Conservation (phyloP, 495 filamentous ascomycete genomes). For the Cercophora newfieldiana region DNA sequence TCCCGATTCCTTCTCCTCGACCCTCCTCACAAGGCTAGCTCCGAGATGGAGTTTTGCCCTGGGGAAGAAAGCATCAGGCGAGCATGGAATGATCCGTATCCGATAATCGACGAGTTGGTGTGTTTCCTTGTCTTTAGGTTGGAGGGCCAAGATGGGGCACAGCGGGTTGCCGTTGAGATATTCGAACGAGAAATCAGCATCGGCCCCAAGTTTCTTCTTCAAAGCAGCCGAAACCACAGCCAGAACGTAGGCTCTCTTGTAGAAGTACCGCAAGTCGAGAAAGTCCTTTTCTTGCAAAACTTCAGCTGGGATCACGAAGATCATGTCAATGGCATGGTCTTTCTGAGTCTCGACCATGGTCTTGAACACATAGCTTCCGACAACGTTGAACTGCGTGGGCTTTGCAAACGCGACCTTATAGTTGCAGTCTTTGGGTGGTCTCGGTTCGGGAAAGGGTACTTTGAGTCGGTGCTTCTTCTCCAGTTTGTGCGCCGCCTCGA, state of each 20-base stretch:
- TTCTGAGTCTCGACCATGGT: slow-evolving; percentile 65
- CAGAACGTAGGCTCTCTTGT: slow-evolving; percentile 91
- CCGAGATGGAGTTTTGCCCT: slow-evolving; percentile 64
- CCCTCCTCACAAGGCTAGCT: slow-evolving; percentile 68
- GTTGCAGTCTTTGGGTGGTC: slow-evolving; percentile 67
- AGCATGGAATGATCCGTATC: slow-evolving; percentile 77
- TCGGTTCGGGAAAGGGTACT: slow-evolving; percentile 81
- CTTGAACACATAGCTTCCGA: slow-evolving; percentile 81
- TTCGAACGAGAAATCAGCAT: slow-evolving; percentile 61
- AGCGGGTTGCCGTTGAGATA: slow-evolving; percentile 75
- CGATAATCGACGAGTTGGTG: slow-evolving; percentile 46
- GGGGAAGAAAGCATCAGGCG: slow-evolving; percentile 65
- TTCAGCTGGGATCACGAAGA: slow-evolving; percentile 75
- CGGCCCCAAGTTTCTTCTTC: slow-evolving; percentile 52
- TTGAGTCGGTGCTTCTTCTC: slow-evolving; percentile 62
- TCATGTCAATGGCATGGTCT: slow-evolving; percentile 69
- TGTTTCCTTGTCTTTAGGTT: slow-evolving; percentile 24
- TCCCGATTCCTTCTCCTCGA: slow-evolving; percentile 39
- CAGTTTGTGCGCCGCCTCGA: slow-evolving; percentile 66
- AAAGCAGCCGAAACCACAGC: slow-evolving; percentile 74
- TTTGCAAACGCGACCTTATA: slow-evolving; percentile 78
- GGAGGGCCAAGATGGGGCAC: slow-evolving; percentile 68
- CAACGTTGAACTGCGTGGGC: slow-evolving; percentile 79
- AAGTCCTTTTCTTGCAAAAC: slow-evolving; percentile 95
- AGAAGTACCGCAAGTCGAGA: slow-evolving; percentile 87